These are phyloP conservation scores for Ganoderma resinaceum DNA, from an alignment of 1,284 basidiomycete species.

Conservation along the genomic window DNA sequence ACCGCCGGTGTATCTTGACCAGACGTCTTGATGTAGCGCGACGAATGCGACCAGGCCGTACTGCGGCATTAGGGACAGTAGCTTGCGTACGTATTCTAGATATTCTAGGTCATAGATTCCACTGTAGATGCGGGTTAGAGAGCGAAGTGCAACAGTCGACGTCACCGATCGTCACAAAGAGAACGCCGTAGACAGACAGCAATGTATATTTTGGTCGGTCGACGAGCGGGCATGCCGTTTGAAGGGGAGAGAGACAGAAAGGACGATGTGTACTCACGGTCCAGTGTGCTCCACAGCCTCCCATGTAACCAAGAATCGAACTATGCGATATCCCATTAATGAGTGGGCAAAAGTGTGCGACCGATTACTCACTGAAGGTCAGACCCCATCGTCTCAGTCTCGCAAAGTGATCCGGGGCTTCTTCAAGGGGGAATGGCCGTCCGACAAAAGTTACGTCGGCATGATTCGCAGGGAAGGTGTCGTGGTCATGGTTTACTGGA, in stretches of 20 bases:
- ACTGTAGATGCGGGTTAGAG: slow-evolving; percentile 44
- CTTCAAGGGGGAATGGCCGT: slow-evolving; percentile 83
- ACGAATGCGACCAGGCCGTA: slow-evolving; percentile 88
- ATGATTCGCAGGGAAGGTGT: slow-evolving; percentile 67
- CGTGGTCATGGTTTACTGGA: slow-evolving; percentile 67
- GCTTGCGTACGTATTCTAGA: slow-evolving; percentile 76
- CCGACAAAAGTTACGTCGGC: slow-evolving; percentile 79
- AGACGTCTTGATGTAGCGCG: slow-evolving; percentile 90
- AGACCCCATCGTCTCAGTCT: slow-evolving; percentile 86
- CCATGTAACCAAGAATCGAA: slow-evolving; percentile 94
- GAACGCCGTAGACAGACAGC: background rate
- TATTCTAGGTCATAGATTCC: slow-evolving; percentile 88
- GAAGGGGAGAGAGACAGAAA: background rate
- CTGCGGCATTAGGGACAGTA: slow-evolving; percentile 81
- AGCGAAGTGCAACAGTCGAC: background rate
- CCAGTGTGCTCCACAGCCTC: slow-evolving; percentile 94
- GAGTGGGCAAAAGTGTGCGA: background rate
- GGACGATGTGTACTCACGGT: slow-evolving; percentile 61
- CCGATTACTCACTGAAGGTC: slow-evolving; percentile 72
- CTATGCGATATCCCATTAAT: slow-evolving; percentile 46
- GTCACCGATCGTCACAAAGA: background rate
- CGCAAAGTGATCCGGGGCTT: slow-evolving; percentile 85
- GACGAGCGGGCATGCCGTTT: background rate
- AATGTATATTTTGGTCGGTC: too few relatives aligned
- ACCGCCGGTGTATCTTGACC: slow-evolving; percentile 94